A percentile compares a stretch with the other conserved stretches of the same genome.
These are phyloP conservation scores for Penicillium lividum DNA, from an alignment of 495 filamentous ascomycete species.

Conservation along the genomic window DNA sequence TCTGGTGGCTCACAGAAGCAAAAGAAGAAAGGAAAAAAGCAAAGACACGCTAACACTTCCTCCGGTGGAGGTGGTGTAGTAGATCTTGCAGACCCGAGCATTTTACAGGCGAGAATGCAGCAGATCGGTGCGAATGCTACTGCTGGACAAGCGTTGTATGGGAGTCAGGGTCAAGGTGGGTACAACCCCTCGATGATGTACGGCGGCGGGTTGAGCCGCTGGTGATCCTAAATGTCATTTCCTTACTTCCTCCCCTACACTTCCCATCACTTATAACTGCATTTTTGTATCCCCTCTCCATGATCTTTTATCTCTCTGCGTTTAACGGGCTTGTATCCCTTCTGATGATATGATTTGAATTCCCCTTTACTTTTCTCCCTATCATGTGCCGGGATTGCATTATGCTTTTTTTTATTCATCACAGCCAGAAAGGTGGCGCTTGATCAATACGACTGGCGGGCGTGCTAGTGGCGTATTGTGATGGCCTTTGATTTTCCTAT, in stretches of 20 bases:
- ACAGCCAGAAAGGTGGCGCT: conserved; percentile 36
- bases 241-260: conserved; percentile 11
- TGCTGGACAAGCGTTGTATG: conserved; percentile 82
- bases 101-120: conserved; percentile 97
- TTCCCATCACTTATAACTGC: conserved; percentile 6
- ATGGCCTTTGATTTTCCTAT: conserved; percentile 19
- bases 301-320: conserved; percentile 19
- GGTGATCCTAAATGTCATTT: conserved; percentile 52
- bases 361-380: conserved; percentile 30
- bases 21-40: conserved; percentile 99
- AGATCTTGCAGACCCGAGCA: conserved; percentile 99
- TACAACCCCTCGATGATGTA: conserved; percentile 90
- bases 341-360: conserved; percentile 39
- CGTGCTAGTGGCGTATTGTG: conserved; percentile 41
- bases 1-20: conserved; percentile 78
- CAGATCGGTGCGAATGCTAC: conserved; percentile 68
- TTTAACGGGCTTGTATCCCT: conserved; percentile 21
- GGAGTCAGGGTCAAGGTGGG: conserved; percentile 97
- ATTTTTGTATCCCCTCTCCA: conserved; percentile 14
- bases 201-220: conserved; percentile 68
- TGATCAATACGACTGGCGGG: conserved; percentile 33
- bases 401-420: conserved; percentile 21
- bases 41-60: conserved; percentile 99
- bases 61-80: conserved; percentile 97
- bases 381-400: conserved; percentile 30